Conservation (phyloP, 1,139 yeast genomes). For the Candida sanyaensis region DNA sequence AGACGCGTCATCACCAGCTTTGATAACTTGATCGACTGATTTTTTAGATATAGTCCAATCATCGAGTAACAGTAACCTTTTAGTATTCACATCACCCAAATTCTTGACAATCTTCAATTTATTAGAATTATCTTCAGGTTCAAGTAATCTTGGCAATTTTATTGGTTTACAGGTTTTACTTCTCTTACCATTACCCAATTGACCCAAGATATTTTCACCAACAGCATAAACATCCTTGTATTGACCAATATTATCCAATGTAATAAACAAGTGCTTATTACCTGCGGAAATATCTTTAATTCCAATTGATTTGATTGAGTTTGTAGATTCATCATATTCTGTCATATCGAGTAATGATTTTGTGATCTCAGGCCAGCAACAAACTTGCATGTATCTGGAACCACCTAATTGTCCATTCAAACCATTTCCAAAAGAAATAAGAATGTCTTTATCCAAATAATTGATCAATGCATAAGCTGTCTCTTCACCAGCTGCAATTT, state of each 20-base stretch:
- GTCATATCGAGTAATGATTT: constrained; percentile 48
- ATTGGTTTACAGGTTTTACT: constrained; percentile 60
- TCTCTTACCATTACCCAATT: constrained; percentile 79
- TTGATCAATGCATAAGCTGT: constrained; percentile 58
- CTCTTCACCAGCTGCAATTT: constrained; percentile 68
- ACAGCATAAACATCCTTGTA: constrained; percentile 66
- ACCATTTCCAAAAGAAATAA: constrained; percentile 81
- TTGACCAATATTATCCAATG: constrained; percentile 48
- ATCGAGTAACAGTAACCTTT: constrained; percentile 48
- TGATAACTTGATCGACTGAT: constrained; percentile 53
- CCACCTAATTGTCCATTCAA: constrained; percentile 86
- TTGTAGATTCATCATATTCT: constrained; percentile 40
- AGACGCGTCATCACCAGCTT: constrained; percentile 63
- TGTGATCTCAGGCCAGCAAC: constrained; percentile 63
- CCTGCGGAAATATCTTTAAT: constrained; percentile 62
- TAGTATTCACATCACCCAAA: constrained; percentile 36
- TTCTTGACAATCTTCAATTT: constrained; percentile 24
- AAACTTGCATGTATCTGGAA: constrained; percentile 74
- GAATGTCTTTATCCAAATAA: constrained; percentile 27
- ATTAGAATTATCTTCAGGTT: constrained; percentile 46
- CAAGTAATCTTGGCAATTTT: constrained; percentile 55
- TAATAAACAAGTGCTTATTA: constrained; percentile 63
- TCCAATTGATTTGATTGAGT: constrained; percentile 41
- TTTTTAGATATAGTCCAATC: constrained; percentile 23
- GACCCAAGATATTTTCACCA: constrained; percentile 85